Evolutionary conservation across 2,329 filamentous ascomycete genomes (phyloP).

Genomic region (Aspergillus pseudoviridinutans): DNA sequence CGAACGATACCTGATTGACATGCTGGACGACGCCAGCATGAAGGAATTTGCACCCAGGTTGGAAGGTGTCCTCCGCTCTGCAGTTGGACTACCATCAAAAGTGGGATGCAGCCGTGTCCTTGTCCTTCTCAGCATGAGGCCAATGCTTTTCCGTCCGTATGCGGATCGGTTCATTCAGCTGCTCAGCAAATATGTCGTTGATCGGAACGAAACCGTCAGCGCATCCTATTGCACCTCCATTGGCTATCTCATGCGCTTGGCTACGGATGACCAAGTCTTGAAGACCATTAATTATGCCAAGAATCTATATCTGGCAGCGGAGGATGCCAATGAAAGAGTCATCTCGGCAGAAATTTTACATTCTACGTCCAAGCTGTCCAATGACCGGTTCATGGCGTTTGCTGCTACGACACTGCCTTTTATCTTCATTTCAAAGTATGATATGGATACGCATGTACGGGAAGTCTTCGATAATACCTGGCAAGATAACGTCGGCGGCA

Average conservation of each 20-base stretch:
- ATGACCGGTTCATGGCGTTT: conserved; percentile 78
- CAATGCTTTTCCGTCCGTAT: conserved; percentile 68
- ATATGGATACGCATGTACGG: conserved; percentile 73
- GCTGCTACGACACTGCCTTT: conserved; percentile 77
- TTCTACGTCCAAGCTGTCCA: conserved; percentile 78
- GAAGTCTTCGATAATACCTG: conserved; percentile 82
- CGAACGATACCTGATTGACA: conserved; percentile 74
- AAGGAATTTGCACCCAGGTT: conserved; percentile 66
- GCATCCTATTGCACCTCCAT: conserved; percentile 81
- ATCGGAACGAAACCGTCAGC: conserved; percentile 91
- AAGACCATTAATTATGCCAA: conserved; percentile 54
- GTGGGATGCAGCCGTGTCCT: conserved; percentile 84
- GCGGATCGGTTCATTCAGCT: conserved; percentile 72
- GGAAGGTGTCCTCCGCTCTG: conserved; percentile 74
- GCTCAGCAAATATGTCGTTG: conserved; percentile 76
- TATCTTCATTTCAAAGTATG: conserved; percentile 81
- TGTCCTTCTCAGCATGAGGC: conserved; percentile 76
- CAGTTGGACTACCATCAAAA: conserved; percentile 89
- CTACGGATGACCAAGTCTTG: conserved; percentile 56
- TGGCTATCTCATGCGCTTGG: conserved; percentile 73
- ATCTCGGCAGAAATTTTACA: conserved; percentile 80
- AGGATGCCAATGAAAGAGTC: conserved; percentile 70
- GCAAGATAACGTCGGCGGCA: conserved; percentile 84
- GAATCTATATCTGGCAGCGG: conserved; percentile 73
- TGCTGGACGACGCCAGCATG: conserved; percentile 76